Percentiles rank a stretch among this genome's conserved stretches.
phyloP scores from a whole-genome alignment of 805 yeast genomes.

The Blastobotrys attinorum region DNA sequence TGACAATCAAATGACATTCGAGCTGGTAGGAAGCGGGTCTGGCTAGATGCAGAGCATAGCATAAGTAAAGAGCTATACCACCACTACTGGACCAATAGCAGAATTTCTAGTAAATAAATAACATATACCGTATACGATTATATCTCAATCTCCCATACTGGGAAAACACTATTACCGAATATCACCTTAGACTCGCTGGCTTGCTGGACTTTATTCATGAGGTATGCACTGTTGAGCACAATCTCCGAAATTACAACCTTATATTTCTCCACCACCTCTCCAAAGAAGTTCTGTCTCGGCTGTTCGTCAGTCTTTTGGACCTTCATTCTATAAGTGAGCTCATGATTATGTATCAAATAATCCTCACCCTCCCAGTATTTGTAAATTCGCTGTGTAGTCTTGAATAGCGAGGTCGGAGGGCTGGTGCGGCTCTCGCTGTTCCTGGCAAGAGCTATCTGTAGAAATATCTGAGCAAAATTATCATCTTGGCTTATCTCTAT shows the following conservation, averaged over 20 bases:
- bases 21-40: too few species aligned
- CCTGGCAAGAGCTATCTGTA: constrained; percentile 8
- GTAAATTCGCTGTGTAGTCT: constrained; percentile 11
- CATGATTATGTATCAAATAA: constrained; percentile 9
- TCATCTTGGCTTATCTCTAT: constrained; percentile 13
- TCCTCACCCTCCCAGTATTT: constrained; percentile 14
- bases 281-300: constrained; percentile 8
- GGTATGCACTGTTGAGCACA: constrained; percentile 10
- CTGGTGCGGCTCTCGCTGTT: background rate
- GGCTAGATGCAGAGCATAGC: too few species aligned
- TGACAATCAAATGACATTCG: too few species aligned
- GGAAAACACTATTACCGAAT: too few species aligned
- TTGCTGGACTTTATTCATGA: constrained; percentile 10
- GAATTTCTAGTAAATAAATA: too few species aligned
- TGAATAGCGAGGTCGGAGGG: constrained; percentile 7
- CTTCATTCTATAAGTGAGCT: constrained; percentile 9
- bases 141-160: too few species aligned
- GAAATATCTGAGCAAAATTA: constrained; percentile 10
- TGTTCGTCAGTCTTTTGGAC: constrained; percentile 6
- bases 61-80: too few species aligned
- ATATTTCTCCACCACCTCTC: constrained; percentile 7
- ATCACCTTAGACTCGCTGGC: background rate
- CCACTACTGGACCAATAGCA: too few species aligned
- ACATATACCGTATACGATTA: too few species aligned
- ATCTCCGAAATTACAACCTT: constrained; percentile 10